Conservation (phyloP, 1,139 yeast genomes). For the Taphrina communis region DNA sequence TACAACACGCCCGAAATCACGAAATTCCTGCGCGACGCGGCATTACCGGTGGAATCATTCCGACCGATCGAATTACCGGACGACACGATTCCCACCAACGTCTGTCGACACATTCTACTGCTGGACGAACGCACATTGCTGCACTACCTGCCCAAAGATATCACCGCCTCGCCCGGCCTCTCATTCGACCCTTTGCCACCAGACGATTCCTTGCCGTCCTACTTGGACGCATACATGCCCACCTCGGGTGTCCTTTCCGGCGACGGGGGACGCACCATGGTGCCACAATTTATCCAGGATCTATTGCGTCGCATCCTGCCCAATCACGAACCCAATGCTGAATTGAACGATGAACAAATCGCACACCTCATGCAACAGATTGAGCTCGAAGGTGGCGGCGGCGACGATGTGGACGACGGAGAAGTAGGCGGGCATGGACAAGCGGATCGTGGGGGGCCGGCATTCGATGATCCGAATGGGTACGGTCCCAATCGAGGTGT, state of each 20-base stretch:
- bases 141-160: conserved; percentile 35
- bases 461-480: conserved; percentile 26
- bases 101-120: conserved; percentile 48
- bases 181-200: conserved; percentile 44
- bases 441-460: neutral
- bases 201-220: conserved; percentile 34
- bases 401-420: neutral
- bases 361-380: conserved; percentile 18
- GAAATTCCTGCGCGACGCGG: conserved; percentile 44
- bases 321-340: neutral
- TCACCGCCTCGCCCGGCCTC: conserved; percentile 29
- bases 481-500: conserved; percentile 32
- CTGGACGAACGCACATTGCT: conserved; percentile 45
- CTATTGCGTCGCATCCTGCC: conserved; percentile 12
- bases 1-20: conserved; percentile 48
- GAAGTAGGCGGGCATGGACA: neutral
- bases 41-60: conserved; percentile 42
- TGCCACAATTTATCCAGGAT: conserved; percentile 27
- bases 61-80: conserved; percentile 41
- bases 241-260: neutral
- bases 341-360: conserved; percentile 13
- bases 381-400: conserved; percentile 9
- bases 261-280: conserved; percentile 7
- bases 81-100: conserved; percentile 46
- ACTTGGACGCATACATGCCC: conserved; percentile 29